Evolutionary conservation across 345 rosid species (phyloP), one percentile per base, ranked within the genome.

Genomic region (Salix caprea): DNA sequence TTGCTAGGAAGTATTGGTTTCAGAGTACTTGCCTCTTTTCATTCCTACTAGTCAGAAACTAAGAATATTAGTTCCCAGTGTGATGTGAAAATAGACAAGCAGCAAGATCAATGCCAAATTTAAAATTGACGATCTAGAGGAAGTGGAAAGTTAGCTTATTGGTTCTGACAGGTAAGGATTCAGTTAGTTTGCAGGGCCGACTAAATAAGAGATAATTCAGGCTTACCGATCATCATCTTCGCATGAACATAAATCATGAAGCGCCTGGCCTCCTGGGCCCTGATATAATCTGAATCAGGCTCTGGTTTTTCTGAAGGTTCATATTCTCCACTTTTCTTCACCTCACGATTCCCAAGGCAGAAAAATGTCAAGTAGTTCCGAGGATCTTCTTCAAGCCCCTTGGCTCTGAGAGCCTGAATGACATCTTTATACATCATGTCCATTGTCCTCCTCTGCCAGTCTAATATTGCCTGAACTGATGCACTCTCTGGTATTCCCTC

Each of bases 181-280:
- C 39, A 65, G 39, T 65, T 30, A 30, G 62, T 56, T 32, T 26
- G n/a, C 26, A 69, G 5, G 30, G 10, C 32, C 37, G 16, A 23
- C 19, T 6, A 6, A 4, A 26, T 13, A 2, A 4, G 16, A 60
- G 32, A 18, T 40, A 50, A 39, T 60, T 39, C 54, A 58, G 46
- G 78, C 87, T 82, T 72, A 93, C 99, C 98, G 8, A 96, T 93
- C 98, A 96, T 96, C 99, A 96, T 96, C 87, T 96, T 96, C 65
- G 99, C 32, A 19, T 93, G 99, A 76, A 95, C 99, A 81, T 95
- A 95, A 67, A 95, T 95, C 99, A 95, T 95, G 90, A 96, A 96
- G 62, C 99, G 94, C 7, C 99, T 87, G 26, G 95, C 94, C 78
- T 90, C 91, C 84, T 96, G 99, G n/a, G 99, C 99, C 86, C 92